These are phyloP conservation scores for Circinella minor DNA, from an alignment of 371 early-diverging fungal genomes.

Conservation along the genomic window DNA sequence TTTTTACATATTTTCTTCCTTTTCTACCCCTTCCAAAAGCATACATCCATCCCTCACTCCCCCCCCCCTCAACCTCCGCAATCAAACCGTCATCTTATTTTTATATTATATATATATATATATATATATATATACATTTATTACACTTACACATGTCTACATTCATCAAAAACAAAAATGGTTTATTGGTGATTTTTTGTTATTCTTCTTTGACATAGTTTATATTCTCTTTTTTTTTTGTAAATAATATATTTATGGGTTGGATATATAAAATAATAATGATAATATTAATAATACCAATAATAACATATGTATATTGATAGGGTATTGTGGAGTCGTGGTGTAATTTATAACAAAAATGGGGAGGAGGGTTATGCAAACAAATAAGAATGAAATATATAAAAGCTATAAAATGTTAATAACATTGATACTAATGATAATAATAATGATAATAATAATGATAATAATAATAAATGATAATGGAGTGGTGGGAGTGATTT, in stretches of 20 bases:
- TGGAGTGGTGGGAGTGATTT: background rate
- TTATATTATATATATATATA: too few relatives aligned
- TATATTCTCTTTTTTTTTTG: slow-evolving; percentile 1
- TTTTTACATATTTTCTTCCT: slow-evolving; percentile 2
- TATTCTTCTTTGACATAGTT: background rate
- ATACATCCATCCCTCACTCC: too few relatives aligned
- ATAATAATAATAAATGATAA: background rate
- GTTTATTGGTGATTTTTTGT: too few relatives aligned
- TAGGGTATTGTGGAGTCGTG: background rate
- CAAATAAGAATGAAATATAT: background rate
- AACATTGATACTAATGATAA: too few relatives aligned
- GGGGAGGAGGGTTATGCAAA: background rate
- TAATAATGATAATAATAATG: too few relatives aligned
- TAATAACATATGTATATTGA: slow-evolving; percentile 1
- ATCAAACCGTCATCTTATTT: too few relatives aligned
- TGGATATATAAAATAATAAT: background rate
- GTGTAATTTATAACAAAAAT: background rate
- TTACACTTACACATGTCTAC: too few relatives aligned
- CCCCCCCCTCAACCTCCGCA: too few relatives aligned
- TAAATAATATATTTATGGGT: slow-evolving; percentile 6
- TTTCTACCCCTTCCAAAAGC: too few relatives aligned
- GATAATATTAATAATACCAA: background rate
- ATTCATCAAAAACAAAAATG: too few relatives aligned
- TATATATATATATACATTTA: too few relatives aligned
- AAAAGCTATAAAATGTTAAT: too few relatives aligned